Evolutionary conservation across 257 asterid species (phyloP).

Genomic region (Primulina huaijiensis): DNA sequence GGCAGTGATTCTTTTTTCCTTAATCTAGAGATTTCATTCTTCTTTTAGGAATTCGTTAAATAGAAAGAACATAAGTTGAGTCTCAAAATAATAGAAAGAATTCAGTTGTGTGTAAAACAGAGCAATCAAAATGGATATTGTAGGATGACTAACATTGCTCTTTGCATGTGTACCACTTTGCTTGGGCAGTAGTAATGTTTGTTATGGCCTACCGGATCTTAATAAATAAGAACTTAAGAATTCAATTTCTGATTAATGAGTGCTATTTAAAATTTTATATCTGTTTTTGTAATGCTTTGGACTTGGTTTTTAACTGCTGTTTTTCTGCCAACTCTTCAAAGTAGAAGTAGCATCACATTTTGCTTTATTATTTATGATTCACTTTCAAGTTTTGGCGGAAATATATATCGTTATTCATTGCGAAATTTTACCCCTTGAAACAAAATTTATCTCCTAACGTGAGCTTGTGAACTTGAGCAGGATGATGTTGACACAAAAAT

Average conservation of each 20-base stretch:
- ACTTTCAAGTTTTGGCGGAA: slow-evolving; percentile 18
- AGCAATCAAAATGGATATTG: neutral
- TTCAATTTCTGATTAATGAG: neutral
- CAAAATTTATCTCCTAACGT: slow-evolving; percentile 18
- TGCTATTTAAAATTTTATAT: neutral
- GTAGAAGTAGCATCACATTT: slow-evolving; percentile 13
- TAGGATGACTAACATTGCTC: slow-evolving; percentile 15
- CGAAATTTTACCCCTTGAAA: slow-evolving; percentile 1
- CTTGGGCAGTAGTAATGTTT: slow-evolving; percentile 8
- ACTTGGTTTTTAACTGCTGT: slow-evolving; percentile 1
- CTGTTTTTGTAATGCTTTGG: slow-evolving; percentile 1
- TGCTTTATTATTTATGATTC: slow-evolving; percentile 9
- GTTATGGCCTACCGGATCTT: slow-evolving; percentile 10
- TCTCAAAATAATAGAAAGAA: neutral
- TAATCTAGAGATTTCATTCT: neutral
- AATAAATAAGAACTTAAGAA: slow-evolving; percentile 11
- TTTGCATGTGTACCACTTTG: neutral
- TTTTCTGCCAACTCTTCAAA: slow-evolving; percentile 2
- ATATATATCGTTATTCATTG: slow-evolving; percentile 13
- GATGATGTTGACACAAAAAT: slow-evolving; percentile 74
- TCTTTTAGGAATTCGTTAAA: slow-evolving; percentile 3
- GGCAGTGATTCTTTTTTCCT: neutral
- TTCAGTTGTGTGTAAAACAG: slow-evolving; percentile 17
- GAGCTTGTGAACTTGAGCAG: slow-evolving; percentile 39
- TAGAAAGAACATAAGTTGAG: neutral